Base-by-base conservation (phyloP, 139 green algal genomes). In the Tetraselmis striata region DNA sequence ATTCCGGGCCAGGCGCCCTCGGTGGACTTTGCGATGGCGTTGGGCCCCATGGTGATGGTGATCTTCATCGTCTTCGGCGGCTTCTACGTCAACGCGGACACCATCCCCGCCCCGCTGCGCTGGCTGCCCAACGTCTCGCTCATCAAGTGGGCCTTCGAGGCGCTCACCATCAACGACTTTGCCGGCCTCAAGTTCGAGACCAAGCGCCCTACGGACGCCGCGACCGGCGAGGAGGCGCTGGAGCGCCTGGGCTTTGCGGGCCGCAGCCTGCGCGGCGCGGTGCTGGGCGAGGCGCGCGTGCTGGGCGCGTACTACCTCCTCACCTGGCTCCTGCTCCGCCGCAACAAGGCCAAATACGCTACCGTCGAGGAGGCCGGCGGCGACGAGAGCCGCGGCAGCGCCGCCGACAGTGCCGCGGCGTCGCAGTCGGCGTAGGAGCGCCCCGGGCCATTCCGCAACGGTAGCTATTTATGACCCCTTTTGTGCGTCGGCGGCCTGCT, bases 11-110 rank as follows among this genome's bases (percentile, higher is more conserved):
- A 67, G 45, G 92, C 94, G 0, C 92, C 95, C 32, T 92, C 82
- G 59, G 90, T 92, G 24, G 93, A 98, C 79, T 93, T 95, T 11
- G 96, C 96, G 1, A 84, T 95, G 45, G 95, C 94, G 67, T 92
- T 99, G n/a, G 96, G 96, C 1, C 96, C 96, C 1, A 93, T 92
- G 25, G 88, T 98, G 75, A 98, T 98, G 91, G 83, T 96, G 24
- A 80, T 98, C 28, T 97, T 93, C 87, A 98, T 98, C 79, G 93
- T 99, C 30, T 98, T 98, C 83, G 95, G 95, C 1, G 94, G 95
- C 1, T 92, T 94, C 81, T 98, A 97, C 85, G 90, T 95, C 59
- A 97, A 98, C 77, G 77, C 87, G 1, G 77, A 87, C 28, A 87
- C 83, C 80, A 78, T 82, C 27, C 58, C 84, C 0, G n/a, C 32